Percentiles rank a stretch among this genome's conserved stretches.
Conservation (phyloP, 108 stramenopile species). For the Fragilariopsis cylindrus region DNA sequence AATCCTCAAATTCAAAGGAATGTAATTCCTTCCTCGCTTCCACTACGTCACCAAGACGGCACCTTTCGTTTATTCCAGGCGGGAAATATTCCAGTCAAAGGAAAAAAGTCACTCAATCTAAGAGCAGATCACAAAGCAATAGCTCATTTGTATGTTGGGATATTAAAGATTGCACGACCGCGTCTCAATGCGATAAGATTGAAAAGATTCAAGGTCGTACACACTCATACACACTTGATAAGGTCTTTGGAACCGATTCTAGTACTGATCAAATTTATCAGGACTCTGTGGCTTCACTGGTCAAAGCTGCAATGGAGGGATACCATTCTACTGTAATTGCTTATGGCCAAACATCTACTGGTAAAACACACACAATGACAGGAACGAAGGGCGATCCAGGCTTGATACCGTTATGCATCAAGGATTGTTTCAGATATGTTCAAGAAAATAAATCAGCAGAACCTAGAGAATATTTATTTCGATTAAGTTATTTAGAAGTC, state of each 20-base stretch:
- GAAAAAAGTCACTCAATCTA: background rate
- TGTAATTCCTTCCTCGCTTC: background rate
- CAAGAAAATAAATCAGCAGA: slow-evolving; percentile 26
- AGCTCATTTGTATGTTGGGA: slow-evolving; percentile 41
- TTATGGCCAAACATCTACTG: slow-evolving; percentile 89
- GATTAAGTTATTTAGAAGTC: slow-evolving; percentile 92
- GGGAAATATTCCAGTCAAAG: background rate
- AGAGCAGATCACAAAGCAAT: background rate
- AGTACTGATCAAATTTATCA: slow-evolving; percentile 56
- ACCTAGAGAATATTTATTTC: slow-evolving; percentile 69
- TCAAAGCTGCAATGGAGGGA: slow-evolving; percentile 80
- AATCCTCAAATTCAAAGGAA: slow-evolving; percentile 5
- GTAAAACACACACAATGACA: slow-evolving; percentile 86
- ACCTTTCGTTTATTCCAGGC: background rate
- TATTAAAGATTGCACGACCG: slow-evolving; percentile 40
- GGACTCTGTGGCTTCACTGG: slow-evolving; percentile 45
- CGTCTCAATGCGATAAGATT: slow-evolving; percentile 32
- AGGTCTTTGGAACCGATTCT: slow-evolving; percentile 49
- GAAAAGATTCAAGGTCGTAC: slow-evolving; percentile 48
- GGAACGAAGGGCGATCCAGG: slow-evolving; percentile 58
- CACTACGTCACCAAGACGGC: background rate
- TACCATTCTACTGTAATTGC: slow-evolving; percentile 94
- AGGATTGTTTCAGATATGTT: slow-evolving; percentile 69
- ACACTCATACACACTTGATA: slow-evolving; percentile 62
- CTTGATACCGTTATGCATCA: slow-evolving; percentile 64